These are phyloP conservation scores for Kwoniella sp. DNA, from an alignment of 768 basidiomycete genomes.

Conservation along the genomic window DNA sequence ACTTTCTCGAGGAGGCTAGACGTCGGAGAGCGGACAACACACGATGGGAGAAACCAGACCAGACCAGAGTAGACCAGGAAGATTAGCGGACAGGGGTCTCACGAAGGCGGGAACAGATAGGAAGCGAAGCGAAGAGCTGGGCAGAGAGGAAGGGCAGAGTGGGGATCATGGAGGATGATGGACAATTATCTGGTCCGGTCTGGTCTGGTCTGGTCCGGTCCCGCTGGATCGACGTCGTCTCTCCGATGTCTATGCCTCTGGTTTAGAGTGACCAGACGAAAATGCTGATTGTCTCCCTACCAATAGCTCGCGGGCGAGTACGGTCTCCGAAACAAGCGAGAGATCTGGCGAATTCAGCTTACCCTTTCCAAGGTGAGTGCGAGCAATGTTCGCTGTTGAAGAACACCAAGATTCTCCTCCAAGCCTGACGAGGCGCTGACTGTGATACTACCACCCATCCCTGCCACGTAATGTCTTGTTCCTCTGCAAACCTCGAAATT, in stretches of 20 bases:
- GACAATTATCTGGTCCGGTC: background rate
- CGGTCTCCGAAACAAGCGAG: slow-evolving; percentile 99
- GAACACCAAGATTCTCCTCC: too few relatives aligned
- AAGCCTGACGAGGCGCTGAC: too few relatives aligned
- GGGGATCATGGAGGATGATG: background rate
- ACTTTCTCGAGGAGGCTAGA: background rate
- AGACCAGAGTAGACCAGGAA: slow-evolving; percentile 6
- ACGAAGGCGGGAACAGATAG: background rate
- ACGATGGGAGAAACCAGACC: background rate
- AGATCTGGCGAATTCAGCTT: slow-evolving; percentile 99
- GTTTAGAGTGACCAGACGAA: background rate
- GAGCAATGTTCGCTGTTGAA: background rate
- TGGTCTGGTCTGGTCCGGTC: background rate
- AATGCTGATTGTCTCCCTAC: slow-evolving; percentile 11
- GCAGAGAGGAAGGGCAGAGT: background rate
- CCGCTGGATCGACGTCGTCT: background rate
- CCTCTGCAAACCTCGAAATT: too few relatives aligned
- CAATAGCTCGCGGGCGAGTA: slow-evolving; percentile 96
- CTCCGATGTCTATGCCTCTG: background rate
- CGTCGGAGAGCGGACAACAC: background rate
- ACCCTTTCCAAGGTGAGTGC: slow-evolving; percentile 76
- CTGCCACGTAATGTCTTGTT: too few relatives aligned
- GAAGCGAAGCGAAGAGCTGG: background rate
- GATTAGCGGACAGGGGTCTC: background rate
- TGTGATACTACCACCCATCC: too few relatives aligned